Base-by-base conservation (phyloP, 1,139 yeast genomes). In the Torulaspora globosa region DNA sequence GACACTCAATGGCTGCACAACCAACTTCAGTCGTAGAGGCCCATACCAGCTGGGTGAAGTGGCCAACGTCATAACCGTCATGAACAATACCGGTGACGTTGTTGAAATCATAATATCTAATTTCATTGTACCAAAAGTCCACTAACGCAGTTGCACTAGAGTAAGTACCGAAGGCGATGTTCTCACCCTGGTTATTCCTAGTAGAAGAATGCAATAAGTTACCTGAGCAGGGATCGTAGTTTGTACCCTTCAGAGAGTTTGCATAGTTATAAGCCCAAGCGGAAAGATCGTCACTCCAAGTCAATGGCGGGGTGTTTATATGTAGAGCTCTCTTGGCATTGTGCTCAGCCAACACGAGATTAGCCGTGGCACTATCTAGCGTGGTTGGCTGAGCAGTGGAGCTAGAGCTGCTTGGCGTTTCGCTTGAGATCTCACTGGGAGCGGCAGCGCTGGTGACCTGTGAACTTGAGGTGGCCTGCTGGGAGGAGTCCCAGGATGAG, bases 31-130 rank as follows among this genome's bases (percentile, higher is more conserved):
- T 65, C 34, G 82, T 67, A 6, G 71, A 55, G 52, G 75, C 75
- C 89, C 89, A 82, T n/a, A 82, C 75, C 39, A 82, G 60, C 65
- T 82, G 88, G 11, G 88, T 81, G 68, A 82, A 82, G 63, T 82
- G 89, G 37, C 85, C 84, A 18, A 59, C 63, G 14, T 55, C 54
- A 9, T 49, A 35, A 12, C 54, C 53, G 29, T 56, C 54, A 39
- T 62, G 62, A 19, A 76, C 70, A 12, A 68, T 65, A 46, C 68
- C 71, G 46, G 69, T 60, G 60, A 66, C 66, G 9, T 75, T 75
- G 32, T 81, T 79, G 68, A 58, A 79, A 64, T 75, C 66, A 67
- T 80, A 82, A 48, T 63, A 51, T n/a, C 58, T 48, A 55, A 79
- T 80, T 68, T 82, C 88, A 52, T 70, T 66, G 65, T 82, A 81